Base-by-base conservation (phyloP, 2,329 filamentous ascomycete genomes). In the Aureobasidium subglaciale region DNA sequence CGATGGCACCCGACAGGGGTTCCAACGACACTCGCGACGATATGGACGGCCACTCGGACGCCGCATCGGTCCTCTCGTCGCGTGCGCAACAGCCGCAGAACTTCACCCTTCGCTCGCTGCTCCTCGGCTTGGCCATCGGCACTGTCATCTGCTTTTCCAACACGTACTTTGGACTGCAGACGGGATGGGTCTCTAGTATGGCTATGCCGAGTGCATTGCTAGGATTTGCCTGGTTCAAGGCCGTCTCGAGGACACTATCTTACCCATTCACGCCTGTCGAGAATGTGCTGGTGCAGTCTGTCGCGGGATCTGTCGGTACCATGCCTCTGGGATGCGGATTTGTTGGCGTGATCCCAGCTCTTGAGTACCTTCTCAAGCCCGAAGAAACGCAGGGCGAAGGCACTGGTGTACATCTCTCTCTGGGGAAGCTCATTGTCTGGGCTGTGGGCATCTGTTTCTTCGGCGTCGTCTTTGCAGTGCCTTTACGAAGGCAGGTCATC, bases 151-250 rank as follows among this genome's bases (percentile, higher is more conserved):
- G 88, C 67, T 96, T 96, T 69, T 95, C 89, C 52, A 99, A 99
- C 68, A 96, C 95, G 77, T 99, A 97, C 71, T 99, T 99, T 69
- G 93, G 93, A n/a, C 77, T 99, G 29, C 93, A 97, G 73, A 95
- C 89, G 25, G 85, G 85, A 61, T 88, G 85, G 85, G 81, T 88
- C 34, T 83, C 85, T 65, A 88, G 89, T 62, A 97, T 99, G 93
- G 88, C 90, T 15, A 96, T 99, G 90, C 93, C 93, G 0, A 88
- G 90, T 1, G 93, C 90, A 20, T 76, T 99, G 58, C 89, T 99
- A 67, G 92, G 93, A 2, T 97, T 96, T 68, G 92, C 90, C 10
- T 87, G 95, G 63, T 99, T 99, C 78, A 90, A 88, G 65, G 79
- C 85, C 5, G 71, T 96, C 1, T 81, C 86, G 1, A 82, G 81